Percentiles rank a stretch among this genome's conserved stretches.
Conservation (phyloP, 169 alveolate species). For the Plasmodium adleri region DNA sequence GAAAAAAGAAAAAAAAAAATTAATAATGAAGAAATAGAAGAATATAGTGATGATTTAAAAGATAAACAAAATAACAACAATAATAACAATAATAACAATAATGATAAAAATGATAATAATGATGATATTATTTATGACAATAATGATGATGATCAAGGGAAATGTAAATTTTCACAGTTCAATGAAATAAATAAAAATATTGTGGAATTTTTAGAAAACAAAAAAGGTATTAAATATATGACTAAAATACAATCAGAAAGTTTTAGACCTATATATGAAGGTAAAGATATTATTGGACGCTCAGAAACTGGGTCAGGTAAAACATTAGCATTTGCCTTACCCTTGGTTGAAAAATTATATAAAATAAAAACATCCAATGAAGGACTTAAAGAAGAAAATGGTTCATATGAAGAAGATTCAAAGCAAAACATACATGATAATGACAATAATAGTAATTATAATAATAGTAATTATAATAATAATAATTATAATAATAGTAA, state of each 20-base stretch:
- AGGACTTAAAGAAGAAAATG: constrained; percentile 6
- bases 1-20: neutral
- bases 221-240: constrained; percentile 55
- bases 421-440: neutral
- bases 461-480: constrained; percentile 87
- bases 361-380: constrained; percentile 10
- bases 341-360: constrained; percentile 83
- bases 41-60: neutral
- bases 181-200: constrained; percentile 38
- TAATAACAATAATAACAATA: neutral
- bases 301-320: constrained; percentile 94
- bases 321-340: constrained; percentile 92
- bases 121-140: neutral
- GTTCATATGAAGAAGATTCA: neutral
- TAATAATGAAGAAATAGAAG: neutral
- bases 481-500: constrained; percentile 88
- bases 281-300: constrained; percentile 95
- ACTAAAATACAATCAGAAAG: constrained; percentile 63
- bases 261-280: constrained; percentile 83
- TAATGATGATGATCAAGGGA: neutral
- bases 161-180: constrained; percentile 8
- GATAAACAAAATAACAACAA: neutral
- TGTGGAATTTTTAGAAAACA: constrained; percentile 31
- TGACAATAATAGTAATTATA: constrained; percentile 71
- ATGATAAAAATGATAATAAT: neutral